These are phyloP conservation scores for Ciborinia camelliae DNA, from an alignment of 2,329 filamentous ascomycete genomes.

Conservation along the genomic window DNA sequence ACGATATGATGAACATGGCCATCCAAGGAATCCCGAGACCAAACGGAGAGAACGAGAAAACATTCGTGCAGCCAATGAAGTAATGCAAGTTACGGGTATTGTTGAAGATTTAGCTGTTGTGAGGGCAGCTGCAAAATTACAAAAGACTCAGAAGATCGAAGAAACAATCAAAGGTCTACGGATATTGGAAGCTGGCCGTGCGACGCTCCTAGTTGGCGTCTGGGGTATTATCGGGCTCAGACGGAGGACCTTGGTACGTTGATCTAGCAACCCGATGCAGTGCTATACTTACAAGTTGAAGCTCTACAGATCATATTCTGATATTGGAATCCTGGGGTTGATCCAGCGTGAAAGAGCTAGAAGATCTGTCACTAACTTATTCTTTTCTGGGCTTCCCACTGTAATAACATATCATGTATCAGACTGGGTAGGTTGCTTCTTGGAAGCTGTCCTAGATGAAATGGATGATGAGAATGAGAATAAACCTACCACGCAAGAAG, in stretches of 20 bases:
- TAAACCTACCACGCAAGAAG: constrained; percentile 21
- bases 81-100: constrained; percentile 39
- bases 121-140: constrained; percentile 27
- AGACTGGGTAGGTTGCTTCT: constrained; percentile 30
- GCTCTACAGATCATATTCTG: constrained; percentile 36
- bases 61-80: constrained; percentile 39
- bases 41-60: constrained; percentile 36
- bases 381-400: constrained; percentile 34
- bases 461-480: constrained; percentile 27
- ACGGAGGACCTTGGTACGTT: constrained; percentile 34
- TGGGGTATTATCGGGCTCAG: constrained; percentile 38
- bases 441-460: constrained; percentile 28
- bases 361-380: constrained; percentile 26
- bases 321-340: constrained; percentile 30
- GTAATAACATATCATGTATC: constrained; percentile 33
- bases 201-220: constrained; percentile 32
- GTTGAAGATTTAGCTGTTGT: constrained; percentile 35
- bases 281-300: constrained; percentile 20
- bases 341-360: constrained; percentile 29
- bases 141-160: constrained; percentile 25
- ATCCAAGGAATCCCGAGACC: constrained; percentile 37
- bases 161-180: constrained; percentile 34
- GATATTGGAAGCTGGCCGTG: constrained; percentile 33
- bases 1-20: constrained; percentile 36
- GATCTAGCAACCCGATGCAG: background rate